Percentiles rank a stretch among this genome's conserved stretches.
Evolutionary conservation across 495 filamentous ascomycete species (phyloP).

Genomic region (Clohesyomyces aquaticus): DNA sequence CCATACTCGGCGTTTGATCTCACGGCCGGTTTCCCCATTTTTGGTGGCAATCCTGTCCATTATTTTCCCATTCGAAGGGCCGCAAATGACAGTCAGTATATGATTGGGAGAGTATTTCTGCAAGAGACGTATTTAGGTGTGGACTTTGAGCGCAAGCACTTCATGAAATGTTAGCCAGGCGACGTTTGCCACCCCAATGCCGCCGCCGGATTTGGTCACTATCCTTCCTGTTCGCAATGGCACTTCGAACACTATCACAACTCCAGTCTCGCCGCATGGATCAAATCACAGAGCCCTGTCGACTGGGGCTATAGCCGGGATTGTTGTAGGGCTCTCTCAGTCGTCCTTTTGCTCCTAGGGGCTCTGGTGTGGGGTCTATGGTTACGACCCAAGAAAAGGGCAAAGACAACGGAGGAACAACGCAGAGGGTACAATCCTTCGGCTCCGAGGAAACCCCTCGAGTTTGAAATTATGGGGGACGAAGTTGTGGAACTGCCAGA

Average conservation of each 20-base stretch:
- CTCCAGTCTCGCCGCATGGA: background rate
- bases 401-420: background rate
- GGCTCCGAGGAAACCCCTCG: background rate
- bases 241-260: background rate
- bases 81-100: constrained; percentile 12
- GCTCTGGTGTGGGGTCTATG: background rate
- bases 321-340: background rate
- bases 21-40: constrained; percentile 12
- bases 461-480: background rate
- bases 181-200: constrained; percentile 43
- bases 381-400: background rate
- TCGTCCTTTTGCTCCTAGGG: background rate
- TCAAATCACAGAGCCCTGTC: background rate
- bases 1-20: constrained; percentile 20
- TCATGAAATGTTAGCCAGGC: constrained; percentile 18
- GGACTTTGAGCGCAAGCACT: constrained; percentile 12
- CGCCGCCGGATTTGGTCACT: constrained; percentile 42
- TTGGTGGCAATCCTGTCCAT: background rate
- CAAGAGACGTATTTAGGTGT: constrained; percentile 15
- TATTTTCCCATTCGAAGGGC: constrained; percentile 18
- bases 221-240: constrained; percentile 24
- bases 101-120: constrained; percentile 11
- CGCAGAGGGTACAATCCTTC: background rate
- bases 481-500: background rate
- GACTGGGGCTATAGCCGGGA: background rate